Evolutionary conservation across 148 eudicot species (phyloP).

Genomic region (Silene conica): DNA sequence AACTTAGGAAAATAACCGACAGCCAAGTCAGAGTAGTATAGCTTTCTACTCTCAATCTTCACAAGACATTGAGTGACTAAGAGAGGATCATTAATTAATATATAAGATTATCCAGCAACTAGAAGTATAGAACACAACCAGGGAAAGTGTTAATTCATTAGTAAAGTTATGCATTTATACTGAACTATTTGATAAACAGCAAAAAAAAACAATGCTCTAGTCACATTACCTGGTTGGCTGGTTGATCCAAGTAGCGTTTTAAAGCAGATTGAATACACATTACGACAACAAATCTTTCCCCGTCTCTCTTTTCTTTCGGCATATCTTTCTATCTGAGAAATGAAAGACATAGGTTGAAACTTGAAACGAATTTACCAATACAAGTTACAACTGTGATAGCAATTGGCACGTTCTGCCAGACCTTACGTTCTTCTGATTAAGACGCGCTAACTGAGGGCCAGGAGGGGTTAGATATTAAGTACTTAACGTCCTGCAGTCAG

Average conservation of each 20-base stretch:
- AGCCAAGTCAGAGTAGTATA: no score
- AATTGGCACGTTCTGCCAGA: neutral
- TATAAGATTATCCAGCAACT: neutral
- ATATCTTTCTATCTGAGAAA: neutral
- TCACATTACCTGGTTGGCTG: constrained; percentile 4
- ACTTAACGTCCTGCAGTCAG: constrained; percentile 1
- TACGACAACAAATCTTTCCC: neutral
- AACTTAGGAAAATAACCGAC: no score
- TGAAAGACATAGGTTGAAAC: neutral
- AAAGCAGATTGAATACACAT: neutral
- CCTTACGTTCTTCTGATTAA: neutral
- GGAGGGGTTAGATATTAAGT: neutral
- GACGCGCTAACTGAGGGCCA: neutral
- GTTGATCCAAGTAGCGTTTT: neutral
- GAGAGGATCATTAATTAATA: constrained; percentile 1
- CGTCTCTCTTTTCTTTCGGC: neutral
- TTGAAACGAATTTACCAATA: neutral
- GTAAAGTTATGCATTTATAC: neutral
- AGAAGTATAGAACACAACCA: neutral
- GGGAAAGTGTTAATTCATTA: no score
- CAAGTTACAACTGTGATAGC: neutral
- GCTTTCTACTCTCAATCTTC: constrained; percentile 1
- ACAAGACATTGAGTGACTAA: neutral
- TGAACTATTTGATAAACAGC: neutral
- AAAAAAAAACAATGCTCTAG: neutral